Evolutionary conservation across 2,329 filamentous ascomycete species (phyloP).

Genomic region (Daldinia eschscholtzii): DNA sequence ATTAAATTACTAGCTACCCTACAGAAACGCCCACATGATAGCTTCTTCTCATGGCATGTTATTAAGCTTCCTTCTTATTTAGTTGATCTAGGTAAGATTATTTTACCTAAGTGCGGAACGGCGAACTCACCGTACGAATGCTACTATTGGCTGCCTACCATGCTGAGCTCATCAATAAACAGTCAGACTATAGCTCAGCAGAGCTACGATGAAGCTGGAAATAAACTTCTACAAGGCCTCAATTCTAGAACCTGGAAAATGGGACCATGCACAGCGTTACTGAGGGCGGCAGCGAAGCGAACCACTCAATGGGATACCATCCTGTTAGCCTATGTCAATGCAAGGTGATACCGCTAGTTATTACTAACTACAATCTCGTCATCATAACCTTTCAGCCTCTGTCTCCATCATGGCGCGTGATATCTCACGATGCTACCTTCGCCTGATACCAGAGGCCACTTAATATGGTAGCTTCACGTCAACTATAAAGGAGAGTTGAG

Average conservation of each 20-base stretch:
- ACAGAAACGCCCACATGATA: background rate
- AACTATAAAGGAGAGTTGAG: conserved; percentile 3
- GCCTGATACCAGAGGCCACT: conserved; percentile 1
- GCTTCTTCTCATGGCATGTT: background rate
- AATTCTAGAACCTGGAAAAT: conserved; percentile 6
- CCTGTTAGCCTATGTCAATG: background rate
- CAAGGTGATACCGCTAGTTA: background rate
- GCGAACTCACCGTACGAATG: background rate
- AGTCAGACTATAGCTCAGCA: conserved; percentile 9
- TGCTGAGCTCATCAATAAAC: conserved; percentile 30
- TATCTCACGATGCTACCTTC: conserved; percentile 10
- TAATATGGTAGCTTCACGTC: background rate
- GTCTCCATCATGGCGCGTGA: conserved; percentile 1
- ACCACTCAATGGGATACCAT: background rate
- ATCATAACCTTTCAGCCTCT: background rate
- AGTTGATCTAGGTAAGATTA: background rate
- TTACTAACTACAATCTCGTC: conserved; percentile 3
- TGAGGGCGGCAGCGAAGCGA: background rate
- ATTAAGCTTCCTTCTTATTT: background rate
- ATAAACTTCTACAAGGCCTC: conserved; percentile 10
- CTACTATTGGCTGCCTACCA: conserved; percentile 1
- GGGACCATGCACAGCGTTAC: background rate
- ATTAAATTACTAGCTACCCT: background rate
- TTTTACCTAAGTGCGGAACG: conserved; percentile 8
- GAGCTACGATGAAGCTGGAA: conserved; percentile 2